These are phyloP conservation scores for Cornus controversa DNA, from an alignment of 148 eudicot genomes.

Conservation along the genomic window DNA sequence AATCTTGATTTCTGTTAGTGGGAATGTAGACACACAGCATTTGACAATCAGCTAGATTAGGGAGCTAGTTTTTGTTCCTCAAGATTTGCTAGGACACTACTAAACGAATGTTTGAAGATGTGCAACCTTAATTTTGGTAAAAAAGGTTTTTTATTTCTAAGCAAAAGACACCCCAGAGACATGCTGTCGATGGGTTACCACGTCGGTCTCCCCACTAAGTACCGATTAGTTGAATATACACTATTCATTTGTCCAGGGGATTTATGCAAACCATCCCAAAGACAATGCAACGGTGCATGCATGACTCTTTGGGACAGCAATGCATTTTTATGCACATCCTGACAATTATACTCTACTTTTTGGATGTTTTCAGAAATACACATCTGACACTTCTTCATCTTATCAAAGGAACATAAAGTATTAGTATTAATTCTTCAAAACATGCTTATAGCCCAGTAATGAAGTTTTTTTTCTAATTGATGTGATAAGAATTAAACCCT, in stretches of 20 bases:
- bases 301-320: background rate
- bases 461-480: background rate
- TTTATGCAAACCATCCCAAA: background rate
- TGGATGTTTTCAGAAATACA: background rate
- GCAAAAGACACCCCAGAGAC: background rate
- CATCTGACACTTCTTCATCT: conserved; percentile 11
- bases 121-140: background rate
- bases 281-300: background rate
- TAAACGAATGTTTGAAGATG: background rate
- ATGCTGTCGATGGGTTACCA: background rate
- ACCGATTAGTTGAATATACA: background rate
- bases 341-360: background rate
- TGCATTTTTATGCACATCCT: background rate
- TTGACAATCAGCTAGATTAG: background rate
- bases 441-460: background rate
- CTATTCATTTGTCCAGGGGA: background rate
- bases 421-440: background rate
- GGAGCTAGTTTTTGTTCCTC: background rate
- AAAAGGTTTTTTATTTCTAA: background rate
- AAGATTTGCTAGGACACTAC: background rate
- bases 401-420: background rate
- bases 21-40: background rate
- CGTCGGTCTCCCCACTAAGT: background rate
- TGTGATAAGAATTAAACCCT: no score
- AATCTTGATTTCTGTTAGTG: background rate